These are phyloP conservation scores for Microbotryomycetes sp. DNA, from an alignment of 1,284 basidiomycete genomes.

Conservation along the genomic window DNA sequence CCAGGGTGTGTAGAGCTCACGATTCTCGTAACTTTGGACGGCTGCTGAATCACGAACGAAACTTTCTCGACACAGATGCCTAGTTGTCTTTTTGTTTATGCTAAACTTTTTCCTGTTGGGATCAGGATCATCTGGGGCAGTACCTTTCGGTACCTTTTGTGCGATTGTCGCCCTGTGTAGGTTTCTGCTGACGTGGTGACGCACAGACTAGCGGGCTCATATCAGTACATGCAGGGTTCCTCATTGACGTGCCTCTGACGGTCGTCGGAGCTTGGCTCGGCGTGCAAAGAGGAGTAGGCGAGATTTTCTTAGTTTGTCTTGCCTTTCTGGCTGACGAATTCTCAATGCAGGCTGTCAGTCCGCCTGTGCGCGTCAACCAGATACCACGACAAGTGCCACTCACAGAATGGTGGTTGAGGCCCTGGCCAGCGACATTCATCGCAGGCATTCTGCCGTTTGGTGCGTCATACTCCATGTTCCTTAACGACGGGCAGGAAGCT, in stretches of 20 bases:
- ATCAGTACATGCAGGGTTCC: constrained; percentile 56
- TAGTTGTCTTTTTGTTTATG: constrained; percentile 75
- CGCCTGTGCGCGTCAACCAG: constrained; percentile 82
- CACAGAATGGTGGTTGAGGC: constrained; percentile 41
- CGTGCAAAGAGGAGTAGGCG: constrained; percentile 72
- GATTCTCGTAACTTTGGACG: constrained; percentile 2
- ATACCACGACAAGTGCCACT: constrained; percentile 59
- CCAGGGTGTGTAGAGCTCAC: constrained; percentile 61
- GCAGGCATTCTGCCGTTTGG: constrained; percentile 91
- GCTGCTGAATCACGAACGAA: constrained; percentile 16
- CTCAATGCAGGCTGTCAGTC: constrained; percentile 54
- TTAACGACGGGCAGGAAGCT: not conserved
- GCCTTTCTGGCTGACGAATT: constrained; percentile 11
- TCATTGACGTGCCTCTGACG: constrained; percentile 76
- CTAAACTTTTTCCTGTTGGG: constrained; percentile 80
- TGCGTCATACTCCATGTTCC: constrained; percentile 37
- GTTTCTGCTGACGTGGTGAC: not conserved
- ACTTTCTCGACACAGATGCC: constrained; percentile 49
- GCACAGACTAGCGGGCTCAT: too few relatives aligned
- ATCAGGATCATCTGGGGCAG: constrained; percentile 85
- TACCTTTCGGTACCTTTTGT: constrained; percentile 92
- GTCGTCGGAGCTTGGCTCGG: constrained; percentile 60
- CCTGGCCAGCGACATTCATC: constrained; percentile 65
- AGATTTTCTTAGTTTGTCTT: constrained; percentile 1
- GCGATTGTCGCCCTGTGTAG: constrained; percentile 72